phyloP scores from a whole-genome alignment of 768 basidiomycete species.

The Suillus decipiens region DNA sequence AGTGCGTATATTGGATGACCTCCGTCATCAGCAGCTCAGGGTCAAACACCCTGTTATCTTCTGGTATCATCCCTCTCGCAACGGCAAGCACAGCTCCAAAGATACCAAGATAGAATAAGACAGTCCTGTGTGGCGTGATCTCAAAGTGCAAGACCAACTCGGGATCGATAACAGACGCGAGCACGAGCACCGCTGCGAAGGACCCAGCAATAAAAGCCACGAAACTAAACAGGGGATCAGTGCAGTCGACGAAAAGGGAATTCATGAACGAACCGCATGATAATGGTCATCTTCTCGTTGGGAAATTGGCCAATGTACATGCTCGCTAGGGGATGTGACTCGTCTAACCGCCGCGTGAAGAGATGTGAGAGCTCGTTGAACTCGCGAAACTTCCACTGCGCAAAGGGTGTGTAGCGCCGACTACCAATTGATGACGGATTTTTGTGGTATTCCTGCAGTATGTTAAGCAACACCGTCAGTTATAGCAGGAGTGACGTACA shows the following conservation, averaged over 20 bases:
- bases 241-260: not conserved
- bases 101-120: slow-evolving; percentile 88
- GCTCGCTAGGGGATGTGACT: slow-evolving; percentile 86
- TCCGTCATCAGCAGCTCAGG: slow-evolving; percentile 91
- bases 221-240: slow-evolving; percentile 55
- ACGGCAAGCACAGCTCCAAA: slow-evolving; percentile 89
- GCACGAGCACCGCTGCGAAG: slow-evolving; percentile 91
- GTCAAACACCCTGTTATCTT: slow-evolving; percentile 91
- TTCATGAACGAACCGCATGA: slow-evolving; percentile 76
- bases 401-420: slow-evolving; percentile 90
- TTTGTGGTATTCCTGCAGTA: slow-evolving; percentile 91
- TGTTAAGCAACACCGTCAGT: not conserved
- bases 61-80: slow-evolving; percentile 93
- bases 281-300: slow-evolving; percentile 86
- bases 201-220: slow-evolving; percentile 96
- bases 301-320: slow-evolving; percentile 99
- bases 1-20: slow-evolving; percentile 93
- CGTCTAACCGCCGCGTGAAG: slow-evolving; percentile 82
- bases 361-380: slow-evolving; percentile 98
- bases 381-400: slow-evolving; percentile 98
- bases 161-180: slow-evolving; percentile 91
- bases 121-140: slow-evolving; percentile 89
- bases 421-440: slow-evolving; percentile 94
- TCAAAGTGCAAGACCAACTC: slow-evolving; percentile 94
- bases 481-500: slow-evolving; percentile 45